Base-by-base conservation (phyloP, 371 early-diverging fungal genomes). In the Syncephalastrum monosporum region DNA sequence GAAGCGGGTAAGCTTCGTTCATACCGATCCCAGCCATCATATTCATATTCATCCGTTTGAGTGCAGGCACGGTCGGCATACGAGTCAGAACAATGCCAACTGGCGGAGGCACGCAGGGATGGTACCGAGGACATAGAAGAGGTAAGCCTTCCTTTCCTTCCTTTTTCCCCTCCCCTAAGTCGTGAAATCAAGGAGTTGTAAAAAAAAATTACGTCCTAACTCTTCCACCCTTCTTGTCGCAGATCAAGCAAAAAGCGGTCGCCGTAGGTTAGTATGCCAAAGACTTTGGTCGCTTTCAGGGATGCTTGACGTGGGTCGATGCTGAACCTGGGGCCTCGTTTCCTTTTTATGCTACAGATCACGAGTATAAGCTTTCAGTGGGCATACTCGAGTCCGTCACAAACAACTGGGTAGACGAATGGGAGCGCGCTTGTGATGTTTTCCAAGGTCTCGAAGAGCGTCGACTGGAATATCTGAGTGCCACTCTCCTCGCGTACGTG, bases 401-500 rank as follows among this genome's bases (percentile, higher is more conserved):
- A 24, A 54, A 29, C 8, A 56, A 47, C 15, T 62, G 63, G 63
- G 46, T 53, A 5, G 57, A 62, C 17, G 63, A 62, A 7, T 62
- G 63, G 63, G 33, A 47, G 27, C 33, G 50, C 15, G 51, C 53
- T 16, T 62, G 63, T 43, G 53, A 57, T 17, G 42, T 48, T 38
- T 62, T 62, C 27, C 63, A 62, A 44, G 10, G 17, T 21, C 45
- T 61, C 5, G 67, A 67, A 54, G 67, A 67, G 46, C 55, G 51
- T 27, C 42, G 61, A 16, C 38, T 62, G 4, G 57, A 59, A 24
- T 62, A 62, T 29, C 33, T 62, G 6, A 53, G 67, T 7, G 58
- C 57, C 14, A 62, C 63, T 16, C 46, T 67, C 15, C 55, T 57
- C 55, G 55, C 67, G 60, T 65, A 64, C 53, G 64, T 64, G 4